These are phyloP conservation scores for Pezicula carpinea DNA, from an alignment of 2,329 filamentous ascomycete genomes.

Conservation along the genomic window DNA sequence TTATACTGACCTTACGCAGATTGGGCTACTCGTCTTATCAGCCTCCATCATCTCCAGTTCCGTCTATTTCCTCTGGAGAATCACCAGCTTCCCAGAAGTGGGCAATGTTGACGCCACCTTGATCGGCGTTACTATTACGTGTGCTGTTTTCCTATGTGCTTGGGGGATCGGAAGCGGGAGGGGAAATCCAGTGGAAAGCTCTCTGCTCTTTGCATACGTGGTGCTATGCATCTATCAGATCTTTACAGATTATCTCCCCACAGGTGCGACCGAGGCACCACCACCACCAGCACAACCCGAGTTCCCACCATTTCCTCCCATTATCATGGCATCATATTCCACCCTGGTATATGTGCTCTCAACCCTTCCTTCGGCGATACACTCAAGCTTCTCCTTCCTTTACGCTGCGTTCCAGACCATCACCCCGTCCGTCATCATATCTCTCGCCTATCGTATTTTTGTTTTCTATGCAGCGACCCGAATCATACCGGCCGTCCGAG, in stretches of 20 bases:
- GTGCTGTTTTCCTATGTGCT: constrained; percentile 84
- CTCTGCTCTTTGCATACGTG: constrained; percentile 91
- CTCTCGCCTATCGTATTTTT: constrained; percentile 85
- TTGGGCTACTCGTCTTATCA: constrained; percentile 80
- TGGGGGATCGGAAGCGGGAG: constrained; percentile 93
- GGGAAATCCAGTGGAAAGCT: constrained; percentile 93
- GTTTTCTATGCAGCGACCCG: constrained; percentile 94
- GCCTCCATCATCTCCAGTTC: constrained; percentile 90
- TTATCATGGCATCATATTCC: constrained; percentile 97
- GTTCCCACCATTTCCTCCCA: constrained; percentile 91
- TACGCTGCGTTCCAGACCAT: constrained; percentile 92
- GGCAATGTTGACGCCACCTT: constrained; percentile 87
- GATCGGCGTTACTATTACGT: constrained; percentile 89
- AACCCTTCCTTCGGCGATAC: constrained; percentile 75
- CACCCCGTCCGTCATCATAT: constrained; percentile 93
- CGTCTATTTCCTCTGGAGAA: constrained; percentile 93
- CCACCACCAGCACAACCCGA: constrained; percentile 65
- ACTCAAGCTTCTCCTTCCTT: constrained; percentile 79
- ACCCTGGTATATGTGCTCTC: constrained; percentile 82
- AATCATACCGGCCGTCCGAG: constrained; percentile 90
- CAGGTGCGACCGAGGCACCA: constrained; percentile 51
- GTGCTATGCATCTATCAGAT: constrained; percentile 99
- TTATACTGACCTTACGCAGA: constrained; percentile 45
- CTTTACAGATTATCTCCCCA: constrained; percentile 92
- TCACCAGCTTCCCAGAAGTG: constrained; percentile 89